Evolutionary conservation across 2,329 filamentous ascomycete species (phyloP).

Genomic region (Bipolaris bicolor): DNA sequence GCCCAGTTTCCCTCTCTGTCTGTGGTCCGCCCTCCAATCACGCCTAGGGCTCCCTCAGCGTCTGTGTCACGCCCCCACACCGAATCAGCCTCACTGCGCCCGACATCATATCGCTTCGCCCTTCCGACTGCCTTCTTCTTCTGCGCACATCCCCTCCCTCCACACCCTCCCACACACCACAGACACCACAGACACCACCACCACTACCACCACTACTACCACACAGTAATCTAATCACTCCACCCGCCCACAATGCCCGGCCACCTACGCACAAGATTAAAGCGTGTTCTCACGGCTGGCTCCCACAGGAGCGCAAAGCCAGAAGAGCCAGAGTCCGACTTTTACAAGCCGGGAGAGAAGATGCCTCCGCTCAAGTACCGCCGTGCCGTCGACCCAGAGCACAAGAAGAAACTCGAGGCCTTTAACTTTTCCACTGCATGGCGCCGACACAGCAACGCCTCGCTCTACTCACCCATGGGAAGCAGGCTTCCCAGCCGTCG

Average conservation of each 20-base stretch:
- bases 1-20: conserved; percentile 16
- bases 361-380: conserved; percentile 60
- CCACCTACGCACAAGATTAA: conserved; percentile 54
- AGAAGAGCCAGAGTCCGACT: conserved; percentile 51
- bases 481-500: conserved; percentile 53
- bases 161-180: conserved; percentile 2
- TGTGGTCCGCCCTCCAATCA: conserved; percentile 15
- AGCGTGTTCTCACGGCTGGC: conserved; percentile 51
- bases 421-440: conserved; percentile 57
- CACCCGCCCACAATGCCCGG: conserved; percentile 45
- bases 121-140: conserved; percentile 17
- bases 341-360: conserved; percentile 59
- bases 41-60: conserved; percentile 8
- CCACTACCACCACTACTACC: conserved; percentile 1
- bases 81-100: conserved; percentile 29
- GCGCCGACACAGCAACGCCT: conserved; percentile 53
- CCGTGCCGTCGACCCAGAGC: conserved; percentile 56
- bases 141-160: conserved; percentile 7
- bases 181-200: conserved; percentile 6
- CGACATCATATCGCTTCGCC: conserved; percentile 25
- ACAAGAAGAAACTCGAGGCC: conserved; percentile 57
- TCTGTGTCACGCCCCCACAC: conserved; percentile 25
- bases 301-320: conserved; percentile 38
- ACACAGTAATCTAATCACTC: conserved; percentile 2
- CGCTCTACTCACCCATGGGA: conserved; percentile 57